Evolutionary conservation across 768 basidiomycete genomes (phyloP).

Genomic region (Lactarius quietus): DNA sequence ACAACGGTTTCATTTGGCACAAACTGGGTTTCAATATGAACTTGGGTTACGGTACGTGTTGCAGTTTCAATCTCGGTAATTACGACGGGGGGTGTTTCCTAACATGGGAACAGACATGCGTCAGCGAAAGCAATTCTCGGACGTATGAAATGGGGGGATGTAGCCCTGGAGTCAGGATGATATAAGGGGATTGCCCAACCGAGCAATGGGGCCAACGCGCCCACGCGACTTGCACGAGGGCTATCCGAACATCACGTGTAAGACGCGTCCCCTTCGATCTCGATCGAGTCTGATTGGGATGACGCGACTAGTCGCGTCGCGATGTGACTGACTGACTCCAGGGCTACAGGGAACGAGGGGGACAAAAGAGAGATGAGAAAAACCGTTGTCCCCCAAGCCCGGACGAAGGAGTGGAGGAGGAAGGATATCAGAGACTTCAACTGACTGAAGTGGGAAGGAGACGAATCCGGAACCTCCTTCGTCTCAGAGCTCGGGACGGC

Average conservation of each 20-base stretch:
- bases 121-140: constrained; percentile 25
- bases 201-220: constrained; percentile 23
- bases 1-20: constrained; percentile 46
- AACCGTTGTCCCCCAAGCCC: constrained; percentile 87
- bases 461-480: constrained; percentile 62
- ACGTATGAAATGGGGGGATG: constrained; percentile 28
- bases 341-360: constrained; percentile 57
- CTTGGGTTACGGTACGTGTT: constrained; percentile 49
- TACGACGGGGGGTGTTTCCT: constrained; percentile 42
- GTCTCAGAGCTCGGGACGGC: constrained; percentile 93
- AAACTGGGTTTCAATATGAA: constrained; percentile 35
- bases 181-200: neutral
- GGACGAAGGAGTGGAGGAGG: constrained; percentile 73
- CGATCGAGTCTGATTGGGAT: constrained; percentile 30
- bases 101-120: constrained; percentile 23
- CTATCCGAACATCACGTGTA: constrained; percentile 25
- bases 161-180: constrained; percentile 23
- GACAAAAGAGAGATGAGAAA: constrained; percentile 53
- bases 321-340: constrained; percentile 24
- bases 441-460: constrained; percentile 43
- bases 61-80: constrained; percentile 54
- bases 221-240: constrained; percentile 31
- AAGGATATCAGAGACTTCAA: constrained; percentile 64
- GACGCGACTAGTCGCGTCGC: constrained; percentile 21
- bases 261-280: constrained; percentile 17